Evolutionary conservation across 2,329 filamentous ascomycete genomes (phyloP).

Genomic region (Fusarium sterilihyphosum): DNA sequence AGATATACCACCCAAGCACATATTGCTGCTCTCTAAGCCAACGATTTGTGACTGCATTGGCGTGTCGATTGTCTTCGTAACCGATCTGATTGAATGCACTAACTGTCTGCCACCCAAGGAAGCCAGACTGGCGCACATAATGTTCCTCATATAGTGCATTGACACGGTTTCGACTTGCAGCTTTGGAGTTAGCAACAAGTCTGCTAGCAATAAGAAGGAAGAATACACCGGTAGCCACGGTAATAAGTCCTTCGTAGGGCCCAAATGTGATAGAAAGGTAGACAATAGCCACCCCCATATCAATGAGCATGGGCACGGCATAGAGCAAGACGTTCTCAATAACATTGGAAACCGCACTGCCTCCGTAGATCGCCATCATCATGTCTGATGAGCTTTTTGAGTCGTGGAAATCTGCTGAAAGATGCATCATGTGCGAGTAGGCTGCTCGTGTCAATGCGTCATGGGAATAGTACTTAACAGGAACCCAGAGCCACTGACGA

Average conservation of each 20-base stretch:
- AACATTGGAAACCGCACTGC: constrained; percentile 63
- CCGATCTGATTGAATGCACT: constrained; percentile 68
- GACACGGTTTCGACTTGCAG: constrained; percentile 60
- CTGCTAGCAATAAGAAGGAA: constrained; percentile 65
- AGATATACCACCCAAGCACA: constrained; percentile 58
- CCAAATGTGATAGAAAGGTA: constrained; percentile 69
- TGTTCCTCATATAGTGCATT: constrained; percentile 65
- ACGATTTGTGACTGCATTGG: constrained; percentile 57
- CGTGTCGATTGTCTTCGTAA: constrained; percentile 65
- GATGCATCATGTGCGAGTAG: constrained; percentile 68
- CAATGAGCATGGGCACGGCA: constrained; percentile 68
- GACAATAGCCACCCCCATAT: constrained; percentile 67
- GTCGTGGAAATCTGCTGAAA: constrained; percentile 70
- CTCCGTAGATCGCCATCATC: constrained; percentile 65
- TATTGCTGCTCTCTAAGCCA: constrained; percentile 52
- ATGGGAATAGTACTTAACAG: constrained; percentile 66
- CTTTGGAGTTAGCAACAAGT: constrained; percentile 61
- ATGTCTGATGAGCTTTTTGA: constrained; percentile 69
- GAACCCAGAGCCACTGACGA: constrained; percentile 66
- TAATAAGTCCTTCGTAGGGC: constrained; percentile 71
- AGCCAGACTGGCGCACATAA: constrained; percentile 64
- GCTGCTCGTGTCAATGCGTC: constrained; percentile 64
- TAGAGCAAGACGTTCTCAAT: constrained; percentile 68
- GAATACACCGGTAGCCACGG: constrained; percentile 65
- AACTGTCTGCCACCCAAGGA: constrained; percentile 69